Evolutionary conservation across 2,329 filamentous ascomycete species (phyloP), one percentile per base, ranked within the genome.

Genomic region (Bipolaris oryzae): DNA sequence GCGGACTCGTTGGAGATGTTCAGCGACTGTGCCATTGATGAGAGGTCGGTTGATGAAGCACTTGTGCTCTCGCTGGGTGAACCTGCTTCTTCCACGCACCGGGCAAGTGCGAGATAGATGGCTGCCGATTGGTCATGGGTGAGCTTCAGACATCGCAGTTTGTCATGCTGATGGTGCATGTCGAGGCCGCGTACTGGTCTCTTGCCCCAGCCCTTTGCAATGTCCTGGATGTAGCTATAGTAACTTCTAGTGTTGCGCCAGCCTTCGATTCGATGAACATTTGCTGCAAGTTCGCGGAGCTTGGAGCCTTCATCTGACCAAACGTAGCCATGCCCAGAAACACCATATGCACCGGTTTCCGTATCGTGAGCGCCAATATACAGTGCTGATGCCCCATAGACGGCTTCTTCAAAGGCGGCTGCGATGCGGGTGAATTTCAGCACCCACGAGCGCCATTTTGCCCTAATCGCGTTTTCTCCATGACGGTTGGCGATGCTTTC

Each of bases 201-300:
- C 46, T 71, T 73, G 13, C 71, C 69, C 76, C 76, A 78, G 13
- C 63, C 51, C 23, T 70, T 61, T 28, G 74, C 76, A 0, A 77
- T 62, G 57, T 78, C 76, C 44, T 96, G 91, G 62, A 98, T 94
- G 73, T 92, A 98, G 64, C 91, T 92, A 78, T 96, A 96, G 74
- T 99, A 99, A 70, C 91, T 96, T 58, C 95, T 85, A 1, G 95
- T 98, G 62, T 92, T 96, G 65, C 95, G 87, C 95, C 95, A 99
- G 54, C 94, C 95, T 79, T 99, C 95, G 60, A 99, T 96, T 54
- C 95, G 85, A 55, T 91, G 92, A 44, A 95, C 92, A 59, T 96
- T 96, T 3, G 92, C 94, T 15, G 92, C 90, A 35, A 99, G 84
- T 77, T 99, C 95, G 68, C 88, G 89, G 67, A 90, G 85, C 76